Conservation (phyloP, 2,329 filamentous ascomycete genomes). For the Fusarium falciforme region DNA sequence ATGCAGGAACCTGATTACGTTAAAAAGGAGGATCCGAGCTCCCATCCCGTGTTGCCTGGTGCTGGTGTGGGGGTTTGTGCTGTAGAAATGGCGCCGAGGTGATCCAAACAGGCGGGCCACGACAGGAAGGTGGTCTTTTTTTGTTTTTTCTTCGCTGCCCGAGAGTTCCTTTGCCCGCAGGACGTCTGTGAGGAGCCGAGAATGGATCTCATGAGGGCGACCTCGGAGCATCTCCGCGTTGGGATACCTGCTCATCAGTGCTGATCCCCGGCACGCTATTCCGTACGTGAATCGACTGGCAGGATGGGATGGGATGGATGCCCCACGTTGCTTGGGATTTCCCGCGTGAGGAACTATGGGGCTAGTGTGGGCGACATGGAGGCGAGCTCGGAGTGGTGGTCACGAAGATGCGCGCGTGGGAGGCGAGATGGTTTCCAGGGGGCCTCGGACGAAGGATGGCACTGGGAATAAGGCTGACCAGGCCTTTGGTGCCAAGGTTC, state of each 20-base stretch:
- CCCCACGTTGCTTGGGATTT: slow-evolving; percentile 24
- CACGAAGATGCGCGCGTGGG: neutral
- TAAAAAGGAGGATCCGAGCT: slow-evolving; percentile 18
- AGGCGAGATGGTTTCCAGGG: neutral
- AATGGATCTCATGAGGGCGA: slow-evolving; percentile 13
- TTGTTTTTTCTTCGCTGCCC: neutral
- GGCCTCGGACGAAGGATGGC: neutral
- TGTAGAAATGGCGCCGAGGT: neutral
- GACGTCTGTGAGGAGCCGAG: neutral
- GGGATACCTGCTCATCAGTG: slow-evolving; percentile 4
- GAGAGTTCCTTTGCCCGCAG: slow-evolving; percentile 4
- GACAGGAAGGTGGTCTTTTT: neutral
- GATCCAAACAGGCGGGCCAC: neutral
- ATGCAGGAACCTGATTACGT: slow-evolving; percentile 39
- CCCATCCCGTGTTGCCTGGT: slow-evolving; percentile 3
- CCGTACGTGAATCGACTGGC: slow-evolving; percentile 7
- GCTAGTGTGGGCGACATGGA: slow-evolving; percentile 3
- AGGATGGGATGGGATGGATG: slow-evolving; percentile 2
- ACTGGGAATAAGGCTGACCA: slow-evolving; percentile 8
- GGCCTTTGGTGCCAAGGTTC: neutral
- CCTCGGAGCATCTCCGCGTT: slow-evolving; percentile 30
- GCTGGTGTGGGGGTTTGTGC: slow-evolving; percentile 25
- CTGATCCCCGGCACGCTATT: slow-evolving; percentile 32
- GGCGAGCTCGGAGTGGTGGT: slow-evolving; percentile 5
- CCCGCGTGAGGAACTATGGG: slow-evolving; percentile 5